These are phyloP conservation scores for Exophiala alcalophila DNA, from an alignment of 2,329 filamentous ascomycete species.

Conservation along the genomic window DNA sequence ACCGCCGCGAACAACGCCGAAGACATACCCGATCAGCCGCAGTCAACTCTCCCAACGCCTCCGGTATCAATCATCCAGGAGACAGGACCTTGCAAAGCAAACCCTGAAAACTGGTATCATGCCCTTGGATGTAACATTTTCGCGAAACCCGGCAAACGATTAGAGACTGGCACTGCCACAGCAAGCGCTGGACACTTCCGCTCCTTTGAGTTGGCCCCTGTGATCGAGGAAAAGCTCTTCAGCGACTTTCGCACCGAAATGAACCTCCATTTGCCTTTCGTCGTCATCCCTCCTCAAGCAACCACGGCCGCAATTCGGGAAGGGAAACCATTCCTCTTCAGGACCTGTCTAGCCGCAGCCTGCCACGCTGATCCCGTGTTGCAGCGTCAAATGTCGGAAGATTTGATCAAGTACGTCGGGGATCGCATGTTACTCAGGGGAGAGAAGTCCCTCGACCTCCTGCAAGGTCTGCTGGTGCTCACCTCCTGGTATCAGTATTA, in stretches of 20 bases:
- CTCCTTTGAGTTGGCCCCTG: constrained; percentile 4
- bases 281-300: constrained; percentile 27
- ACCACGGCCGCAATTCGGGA: constrained; percentile 24
- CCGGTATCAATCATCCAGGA: constrained; percentile 6
- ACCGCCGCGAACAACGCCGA: background rate
- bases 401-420: constrained; percentile 34
- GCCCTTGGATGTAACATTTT: too few species aligned
- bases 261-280: constrained; percentile 33
- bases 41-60: constrained; percentile 5
- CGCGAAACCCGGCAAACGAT: background rate
- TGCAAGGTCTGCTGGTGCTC: constrained; percentile 40
- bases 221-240: constrained; percentile 22
- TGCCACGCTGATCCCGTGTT: constrained; percentile 28
- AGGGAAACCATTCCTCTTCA: constrained; percentile 38
- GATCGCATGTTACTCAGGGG: constrained; percentile 35
- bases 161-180: background rate
- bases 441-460: constrained; percentile 38
- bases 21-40: background rate
- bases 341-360: constrained; percentile 36
- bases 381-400: constrained; percentile 33
- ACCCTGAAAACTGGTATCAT: background rate
- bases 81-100: background rate
- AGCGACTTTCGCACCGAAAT: constrained; percentile 27
- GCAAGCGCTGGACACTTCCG: background rate
- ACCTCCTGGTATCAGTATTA: constrained; percentile 39